Evolutionary conservation across 2,329 filamentous ascomycete species (phyloP).

Genomic region (Colletotrichum gigasporum): DNA sequence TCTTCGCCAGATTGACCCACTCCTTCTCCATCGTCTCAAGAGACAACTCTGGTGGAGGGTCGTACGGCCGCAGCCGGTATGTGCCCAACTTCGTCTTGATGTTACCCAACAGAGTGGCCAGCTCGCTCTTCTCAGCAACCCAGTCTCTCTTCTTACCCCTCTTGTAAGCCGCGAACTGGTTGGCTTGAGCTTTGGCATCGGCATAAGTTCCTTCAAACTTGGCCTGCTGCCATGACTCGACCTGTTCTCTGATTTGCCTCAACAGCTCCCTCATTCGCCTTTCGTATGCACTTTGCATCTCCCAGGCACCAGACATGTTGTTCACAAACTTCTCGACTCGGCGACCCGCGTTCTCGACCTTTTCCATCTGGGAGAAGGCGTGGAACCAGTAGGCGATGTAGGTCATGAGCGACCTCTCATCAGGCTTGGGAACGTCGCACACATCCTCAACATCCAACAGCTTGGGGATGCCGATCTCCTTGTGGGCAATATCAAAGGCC

Average conservation of each 20-base stretch:
- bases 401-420: constrained; percentile 97
- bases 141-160: constrained; percentile 89
- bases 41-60: constrained; percentile 85
- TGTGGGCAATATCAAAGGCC: constrained; percentile 94
- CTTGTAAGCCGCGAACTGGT: constrained; percentile 89
- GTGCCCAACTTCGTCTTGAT: constrained; percentile 99
- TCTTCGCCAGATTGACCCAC: constrained; percentile 81
- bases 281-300: constrained; percentile 98
- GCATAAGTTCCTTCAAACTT: constrained; percentile 91
- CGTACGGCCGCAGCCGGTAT: constrained; percentile 89
- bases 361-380: constrained; percentile 98
- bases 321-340: constrained; percentile 98
- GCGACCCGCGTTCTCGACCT: constrained; percentile 95
- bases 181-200: constrained; percentile 89
- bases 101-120: constrained; percentile 92
- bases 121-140: constrained; percentile 97
- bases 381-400: constrained; percentile 99
- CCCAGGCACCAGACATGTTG: constrained; percentile 99
- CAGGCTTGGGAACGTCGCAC: constrained; percentile 93
- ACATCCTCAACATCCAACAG: constrained; percentile 98
- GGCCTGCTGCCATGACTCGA: constrained; percentile 79
- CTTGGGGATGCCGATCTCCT: constrained; percentile 96
- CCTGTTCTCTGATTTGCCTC: constrained; percentile 76
- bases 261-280: constrained; percentile 87
- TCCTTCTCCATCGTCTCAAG: constrained; percentile 84